These are phyloP conservation scores for Leishmania guyanensis DNA, from an alignment of 208 protist genomes.

Conservation along the genomic window DNA sequence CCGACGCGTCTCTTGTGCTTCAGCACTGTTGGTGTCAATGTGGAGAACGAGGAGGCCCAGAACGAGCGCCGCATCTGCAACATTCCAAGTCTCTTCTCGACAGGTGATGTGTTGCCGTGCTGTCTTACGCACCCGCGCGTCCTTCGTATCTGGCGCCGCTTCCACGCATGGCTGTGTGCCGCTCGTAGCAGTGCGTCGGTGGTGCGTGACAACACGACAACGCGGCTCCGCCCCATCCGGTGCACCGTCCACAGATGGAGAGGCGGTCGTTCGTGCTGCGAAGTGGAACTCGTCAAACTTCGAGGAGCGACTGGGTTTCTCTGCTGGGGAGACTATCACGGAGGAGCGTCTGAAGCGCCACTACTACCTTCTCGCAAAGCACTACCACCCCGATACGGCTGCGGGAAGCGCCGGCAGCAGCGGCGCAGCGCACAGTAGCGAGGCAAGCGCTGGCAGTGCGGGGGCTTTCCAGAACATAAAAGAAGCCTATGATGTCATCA, in stretches of 20 bases:
- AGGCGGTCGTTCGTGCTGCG: slow-evolving; percentile 38
- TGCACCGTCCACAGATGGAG: slow-evolving; percentile 21
- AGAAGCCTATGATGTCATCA: slow-evolving; percentile 69
- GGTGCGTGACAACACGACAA: not conserved
- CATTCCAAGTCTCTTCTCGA: not conserved
- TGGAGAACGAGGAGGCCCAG: not conserved
- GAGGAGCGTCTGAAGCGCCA: slow-evolving; percentile 58
- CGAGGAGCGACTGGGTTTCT: slow-evolving; percentile 72
- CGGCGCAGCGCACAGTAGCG: not conserved
- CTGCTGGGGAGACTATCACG: slow-evolving; percentile 31
- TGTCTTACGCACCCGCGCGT: not conserved
- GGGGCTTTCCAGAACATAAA: slow-evolving; percentile 75
- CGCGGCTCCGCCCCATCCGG: not conserved
- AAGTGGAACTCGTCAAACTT: slow-evolving; percentile 47
- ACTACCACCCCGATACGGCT: slow-evolving; percentile 76
- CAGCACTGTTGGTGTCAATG: not conserved
- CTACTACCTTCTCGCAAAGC: slow-evolving; percentile 71
- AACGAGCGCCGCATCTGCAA: not conserved
- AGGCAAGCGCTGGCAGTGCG: not conserved
- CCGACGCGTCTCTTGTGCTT: not conserved
- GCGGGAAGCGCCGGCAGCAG: slow-evolving; percentile 3
- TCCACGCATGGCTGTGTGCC: not conserved
- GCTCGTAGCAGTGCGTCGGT: not conserved
- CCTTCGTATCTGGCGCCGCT: not conserved
- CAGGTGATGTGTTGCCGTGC: not conserved